These are phyloP conservation scores for Colletotrichum liaoningense DNA, from an alignment of 2,329 filamentous ascomycete species.

Conservation along the genomic window DNA sequence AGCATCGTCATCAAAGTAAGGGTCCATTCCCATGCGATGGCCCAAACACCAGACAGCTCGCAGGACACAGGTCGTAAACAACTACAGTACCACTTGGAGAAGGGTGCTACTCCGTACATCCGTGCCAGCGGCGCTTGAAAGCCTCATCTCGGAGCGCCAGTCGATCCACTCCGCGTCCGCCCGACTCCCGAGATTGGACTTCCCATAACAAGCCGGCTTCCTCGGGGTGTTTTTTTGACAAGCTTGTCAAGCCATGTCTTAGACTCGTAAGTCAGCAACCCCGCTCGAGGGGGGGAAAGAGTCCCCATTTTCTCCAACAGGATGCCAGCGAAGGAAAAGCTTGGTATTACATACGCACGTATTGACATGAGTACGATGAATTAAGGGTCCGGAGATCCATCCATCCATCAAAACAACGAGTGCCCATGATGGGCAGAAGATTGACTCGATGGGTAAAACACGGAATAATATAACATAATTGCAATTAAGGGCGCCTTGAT, in stretches of 20 bases:
- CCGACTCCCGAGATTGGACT: not conserved
- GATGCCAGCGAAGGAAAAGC: not conserved
- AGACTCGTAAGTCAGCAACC: not conserved
- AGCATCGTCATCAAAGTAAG: not conserved
- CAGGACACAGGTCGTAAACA: not conserved
- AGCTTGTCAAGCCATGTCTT: not conserved
- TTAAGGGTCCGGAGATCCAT: conserved; percentile 15
- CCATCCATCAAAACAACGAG: not conserved
- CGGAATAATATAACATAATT: not conserved
- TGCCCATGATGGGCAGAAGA: not conserved
- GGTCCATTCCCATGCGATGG: not conserved
- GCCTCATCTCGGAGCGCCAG: not conserved
- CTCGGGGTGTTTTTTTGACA: not conserved
- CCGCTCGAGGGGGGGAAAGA: not conserved
- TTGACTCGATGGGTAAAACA: not conserved
- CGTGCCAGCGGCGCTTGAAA: not conserved
- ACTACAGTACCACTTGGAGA: not conserved
- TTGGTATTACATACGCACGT: conserved; percentile 10
- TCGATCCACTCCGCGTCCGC: not conserved
- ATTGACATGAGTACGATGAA: not conserved
- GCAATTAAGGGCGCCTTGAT: not conserved
- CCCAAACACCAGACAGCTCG: not conserved
- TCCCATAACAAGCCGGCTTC: not conserved
- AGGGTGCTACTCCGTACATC: not conserved
- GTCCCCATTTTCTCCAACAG: not conserved